Evolutionary conservation across 2,329 filamentous ascomycete genomes (phyloP).

Genomic region (Drechslerella dactyloides): DNA sequence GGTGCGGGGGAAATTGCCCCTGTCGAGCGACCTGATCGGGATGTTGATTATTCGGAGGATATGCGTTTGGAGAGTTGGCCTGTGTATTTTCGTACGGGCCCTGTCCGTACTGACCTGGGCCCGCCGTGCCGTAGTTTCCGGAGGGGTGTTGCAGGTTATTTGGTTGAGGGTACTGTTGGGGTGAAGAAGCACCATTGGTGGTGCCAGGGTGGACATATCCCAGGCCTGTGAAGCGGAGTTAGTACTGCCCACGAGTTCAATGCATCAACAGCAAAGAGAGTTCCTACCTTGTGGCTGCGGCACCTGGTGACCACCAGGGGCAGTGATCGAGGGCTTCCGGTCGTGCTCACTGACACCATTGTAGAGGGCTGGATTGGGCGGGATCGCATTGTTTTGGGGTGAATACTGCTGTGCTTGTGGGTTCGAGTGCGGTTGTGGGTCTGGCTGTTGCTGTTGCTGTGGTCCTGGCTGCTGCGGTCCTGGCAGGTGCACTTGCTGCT

Average conservation of each 20-base stretch:
- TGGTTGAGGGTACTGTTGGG: constrained; percentile 10
- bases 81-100: constrained; percentile 5
- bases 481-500: constrained; percentile 9
- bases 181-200: constrained; percentile 25
- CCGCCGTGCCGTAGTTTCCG: constrained; percentile 20
- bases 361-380: constrained; percentile 27
- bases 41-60: constrained; percentile 11
- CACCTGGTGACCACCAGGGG: constrained; percentile 23
- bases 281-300: constrained; percentile 27
- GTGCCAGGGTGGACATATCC: constrained; percentile 35
- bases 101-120: constrained; percentile 26
- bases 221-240: constrained; percentile 16
- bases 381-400: constrained; percentile 21
- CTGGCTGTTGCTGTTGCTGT: too few relatives aligned
- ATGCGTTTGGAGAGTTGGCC: constrained; percentile 6
- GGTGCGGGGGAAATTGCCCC: constrained; percentile 14
- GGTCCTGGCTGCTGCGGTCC: constrained; percentile 9
- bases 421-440: too few relatives aligned
- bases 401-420: constrained; percentile 12
- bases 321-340: constrained; percentile 20
- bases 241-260: constrained; percentile 3
- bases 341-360: constrained; percentile 22
- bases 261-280: not conserved
- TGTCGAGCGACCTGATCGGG: constrained; percentile 19
- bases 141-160: constrained; percentile 25